These are phyloP conservation scores for Candida incommunis DNA, from an alignment of 805 yeast genomes.

Conservation along the genomic window DNA sequence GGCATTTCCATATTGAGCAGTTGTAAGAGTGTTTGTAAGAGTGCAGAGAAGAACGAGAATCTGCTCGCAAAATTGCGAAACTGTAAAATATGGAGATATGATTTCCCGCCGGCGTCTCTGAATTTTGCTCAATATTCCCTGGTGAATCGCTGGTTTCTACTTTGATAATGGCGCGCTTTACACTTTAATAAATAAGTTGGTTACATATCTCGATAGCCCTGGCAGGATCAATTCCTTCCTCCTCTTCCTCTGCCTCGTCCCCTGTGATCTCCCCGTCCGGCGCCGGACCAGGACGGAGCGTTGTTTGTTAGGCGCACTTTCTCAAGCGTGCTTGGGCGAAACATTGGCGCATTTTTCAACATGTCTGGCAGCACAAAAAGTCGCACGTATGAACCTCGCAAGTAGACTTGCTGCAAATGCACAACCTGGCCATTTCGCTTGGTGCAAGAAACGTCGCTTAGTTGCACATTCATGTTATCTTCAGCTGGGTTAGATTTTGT, in stretches of 20 bases:
- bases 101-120: too few species aligned
- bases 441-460: constrained; percentile 70
- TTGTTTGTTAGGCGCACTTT: constrained; percentile 10
- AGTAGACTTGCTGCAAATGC: constrained; percentile 71
- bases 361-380: constrained; percentile 82
- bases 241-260: constrained; percentile 14
- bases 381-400: constrained; percentile 82
- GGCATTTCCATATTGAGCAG: too few species aligned
- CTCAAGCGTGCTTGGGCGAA: constrained; percentile 29
- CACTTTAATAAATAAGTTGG: too few species aligned
- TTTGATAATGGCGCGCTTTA: too few species aligned
- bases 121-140: too few species aligned
- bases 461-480: constrained; percentile 87
- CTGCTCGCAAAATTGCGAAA: too few species aligned
- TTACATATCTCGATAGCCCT: too few species aligned
- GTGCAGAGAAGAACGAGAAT: too few species aligned
- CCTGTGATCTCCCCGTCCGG: background rate
- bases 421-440: constrained; percentile 60
- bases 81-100: too few species aligned
- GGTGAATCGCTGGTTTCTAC: too few species aligned
- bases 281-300: constrained; percentile 2
- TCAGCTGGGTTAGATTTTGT: constrained; percentile 34
- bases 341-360: constrained; percentile 76
- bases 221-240: constrained; percentile 7
- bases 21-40: too few species aligned